phyloP scores from a whole-genome alignment of 2,329 filamentous ascomycete species.

The Trichoderma breve region DNA sequence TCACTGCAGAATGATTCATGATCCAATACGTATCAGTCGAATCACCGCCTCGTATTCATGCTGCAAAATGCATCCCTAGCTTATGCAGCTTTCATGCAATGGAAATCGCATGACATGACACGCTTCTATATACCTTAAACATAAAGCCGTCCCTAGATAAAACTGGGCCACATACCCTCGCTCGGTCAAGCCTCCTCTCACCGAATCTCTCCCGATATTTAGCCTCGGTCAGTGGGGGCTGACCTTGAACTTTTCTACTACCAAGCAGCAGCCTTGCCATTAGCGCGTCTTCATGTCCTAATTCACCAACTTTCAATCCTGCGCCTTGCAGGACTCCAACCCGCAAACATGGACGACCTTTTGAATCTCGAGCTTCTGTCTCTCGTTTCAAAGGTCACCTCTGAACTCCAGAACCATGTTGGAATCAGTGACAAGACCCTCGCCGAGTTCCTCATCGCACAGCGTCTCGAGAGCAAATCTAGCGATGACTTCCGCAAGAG shows the following conservation, averaged over 20 bases:
- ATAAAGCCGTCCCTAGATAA: not conserved
- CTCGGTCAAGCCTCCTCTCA: not conserved
- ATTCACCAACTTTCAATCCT: not conserved
- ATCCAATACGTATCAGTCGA: not conserved
- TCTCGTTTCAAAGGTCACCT: conserved; percentile 90
- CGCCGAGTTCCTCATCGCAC: conserved; percentile 92
- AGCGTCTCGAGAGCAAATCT: conserved; percentile 72
- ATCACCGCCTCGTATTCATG: not conserved
- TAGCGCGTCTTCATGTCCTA: conserved; percentile 14
- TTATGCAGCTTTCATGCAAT: not conserved
- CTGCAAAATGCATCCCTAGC: not conserved
- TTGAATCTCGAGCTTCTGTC: conserved; percentile 88
- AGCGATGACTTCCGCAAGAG: conserved; percentile 72
- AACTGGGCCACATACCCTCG: not conserved
- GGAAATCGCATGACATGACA: not conserved
- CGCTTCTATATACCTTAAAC: not conserved
- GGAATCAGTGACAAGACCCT: conserved; percentile 91
- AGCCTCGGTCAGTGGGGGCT: conserved; percentile 8
- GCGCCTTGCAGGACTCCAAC: not conserved
- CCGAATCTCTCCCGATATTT: not conserved
- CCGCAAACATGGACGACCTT: conserved; percentile 84
- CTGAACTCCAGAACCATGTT: conserved; percentile 90
- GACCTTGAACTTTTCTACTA: conserved; percentile 11
- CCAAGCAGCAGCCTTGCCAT: not conserved
- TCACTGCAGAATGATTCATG: not conserved